Evolutionary conservation across 2,329 filamentous ascomycete species (phyloP), one percentile per base, ranked within the genome.

Genomic region (Trichoderma sp.): DNA sequence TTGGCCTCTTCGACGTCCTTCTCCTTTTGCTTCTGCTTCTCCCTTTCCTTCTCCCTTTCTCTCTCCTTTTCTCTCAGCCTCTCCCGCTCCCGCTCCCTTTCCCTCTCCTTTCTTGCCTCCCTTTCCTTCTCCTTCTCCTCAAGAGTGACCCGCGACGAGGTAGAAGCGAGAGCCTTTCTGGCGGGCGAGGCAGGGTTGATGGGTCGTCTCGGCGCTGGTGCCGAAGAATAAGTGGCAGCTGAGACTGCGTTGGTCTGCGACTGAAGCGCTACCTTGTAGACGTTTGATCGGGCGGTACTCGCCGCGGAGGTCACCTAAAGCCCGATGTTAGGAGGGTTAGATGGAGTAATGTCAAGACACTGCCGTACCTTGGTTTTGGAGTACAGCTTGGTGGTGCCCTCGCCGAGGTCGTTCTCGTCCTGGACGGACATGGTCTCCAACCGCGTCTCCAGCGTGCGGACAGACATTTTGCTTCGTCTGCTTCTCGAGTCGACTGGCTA

Each of bases 381-480:
- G 75, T 90, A 88, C 28, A 70, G 67, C 68, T 83, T 83, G 64
- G 79, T 78, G 68, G 79, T 78, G 68, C 79, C 81, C 68, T 86
- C 82, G 63, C 79, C 79, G 39, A 81, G 78, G 66, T 92, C 89
- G 74, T 94, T 96, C 78, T 97, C 93, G 74, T 97, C 93, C 72
- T 91, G 90, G 68, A 97, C 91, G 21, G 91, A 90, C 80, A 97
- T 86, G 78, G 89, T 89, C 87, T 97, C 93, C 74, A 98, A 92
- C 72, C 91, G 91, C 78, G 90, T 83, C 80, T 97, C 94, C 54
- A 98, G 83, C 59, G 87, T 88, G 71, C 91, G 87, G 66, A 90
- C 86, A 69, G 93, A 87, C 90, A 94, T 88, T 67, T 51, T 65
- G 50, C 19, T 64, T 24, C 34, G 12, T 28, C 43, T 63, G 34